These are phyloP conservation scores for Fusarium verticillioides DNA, from an alignment of 2,329 filamentous ascomycete species.

Conservation along the genomic window DNA sequence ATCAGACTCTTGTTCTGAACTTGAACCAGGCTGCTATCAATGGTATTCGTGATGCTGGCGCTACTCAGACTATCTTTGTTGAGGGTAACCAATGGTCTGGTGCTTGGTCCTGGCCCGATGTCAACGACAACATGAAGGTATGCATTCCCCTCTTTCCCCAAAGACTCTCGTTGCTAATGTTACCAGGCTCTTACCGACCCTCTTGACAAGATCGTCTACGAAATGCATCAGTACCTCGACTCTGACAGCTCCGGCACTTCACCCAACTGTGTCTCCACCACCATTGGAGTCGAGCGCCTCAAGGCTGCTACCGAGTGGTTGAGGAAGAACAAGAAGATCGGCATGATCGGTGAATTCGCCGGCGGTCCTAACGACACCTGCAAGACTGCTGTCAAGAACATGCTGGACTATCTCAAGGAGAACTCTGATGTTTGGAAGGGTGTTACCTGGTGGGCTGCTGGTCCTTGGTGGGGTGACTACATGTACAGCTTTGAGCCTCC, in stretches of 20 bases:
- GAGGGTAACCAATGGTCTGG: constrained; percentile 67
- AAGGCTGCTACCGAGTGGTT: constrained; percentile 64
- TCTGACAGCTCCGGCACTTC: constrained; percentile 63
- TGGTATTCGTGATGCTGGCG: constrained; percentile 69
- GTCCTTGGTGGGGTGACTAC: constrained; percentile 68
- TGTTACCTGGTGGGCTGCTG: constrained; percentile 67
- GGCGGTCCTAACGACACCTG: constrained; percentile 64
- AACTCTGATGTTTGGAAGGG: constrained; percentile 70
- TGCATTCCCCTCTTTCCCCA: rapidly evolving
- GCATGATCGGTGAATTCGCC: constrained; percentile 67
- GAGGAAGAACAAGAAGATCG: constrained; percentile 63
- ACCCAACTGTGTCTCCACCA: constrained; percentile 58
- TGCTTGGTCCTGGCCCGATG: constrained; percentile 59
- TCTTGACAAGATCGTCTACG: constrained; percentile 62
- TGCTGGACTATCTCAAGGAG: constrained; percentile 63
- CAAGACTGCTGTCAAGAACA: constrained; percentile 61
- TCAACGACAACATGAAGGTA: constrained; percentile 52
- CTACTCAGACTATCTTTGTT: constrained; percentile 67
- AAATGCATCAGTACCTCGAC: constrained; percentile 72
- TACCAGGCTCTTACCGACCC: constrained; percentile 58
- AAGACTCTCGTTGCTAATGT: not conserved
- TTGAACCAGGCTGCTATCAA: constrained; percentile 74
- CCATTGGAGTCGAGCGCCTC: constrained; percentile 62
- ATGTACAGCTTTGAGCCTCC: constrained; percentile 61
- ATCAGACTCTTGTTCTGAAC: constrained; percentile 66